A percentile compares a stretch with the other conserved stretches of the same genome.
phyloP scores from a whole-genome alignment of 805 yeast genomes.

The Starmerella bombi region DNA sequence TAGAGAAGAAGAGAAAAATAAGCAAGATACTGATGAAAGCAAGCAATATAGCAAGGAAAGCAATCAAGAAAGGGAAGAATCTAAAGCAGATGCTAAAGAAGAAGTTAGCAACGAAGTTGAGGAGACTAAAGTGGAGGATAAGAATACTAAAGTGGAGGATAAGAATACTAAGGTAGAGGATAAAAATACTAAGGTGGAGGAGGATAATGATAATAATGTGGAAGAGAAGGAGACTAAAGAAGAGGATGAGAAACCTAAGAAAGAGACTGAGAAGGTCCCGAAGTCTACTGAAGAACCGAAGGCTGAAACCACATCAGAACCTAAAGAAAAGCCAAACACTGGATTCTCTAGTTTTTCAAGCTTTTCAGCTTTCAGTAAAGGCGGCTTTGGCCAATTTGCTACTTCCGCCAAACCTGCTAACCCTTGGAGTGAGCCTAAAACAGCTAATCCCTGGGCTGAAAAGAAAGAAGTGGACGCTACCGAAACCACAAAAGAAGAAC shows the following conservation, averaged over 20 bases:
- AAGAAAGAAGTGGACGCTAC: slow-evolving; percentile 6
- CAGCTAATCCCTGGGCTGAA: slow-evolving; percentile 39
- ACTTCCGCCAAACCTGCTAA: not conserved
- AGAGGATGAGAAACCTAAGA: not conserved
- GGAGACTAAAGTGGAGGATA: slow-evolving; percentile 13
- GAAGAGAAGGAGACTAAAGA: slow-evolving; percentile 14
- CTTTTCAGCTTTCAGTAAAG: not conserved
- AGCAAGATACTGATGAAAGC: not conserved
- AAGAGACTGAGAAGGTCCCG: not conserved
- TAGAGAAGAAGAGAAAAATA: not conserved
- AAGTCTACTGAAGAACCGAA: not conserved
- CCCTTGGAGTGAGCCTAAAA: not conserved
- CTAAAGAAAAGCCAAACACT: not conserved
- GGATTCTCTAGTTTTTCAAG: not conserved
- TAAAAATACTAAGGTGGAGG: slow-evolving; percentile 12
- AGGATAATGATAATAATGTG: no score
- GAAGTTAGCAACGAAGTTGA: slow-evolving; percentile 7
- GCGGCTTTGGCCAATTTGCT: not conserved
- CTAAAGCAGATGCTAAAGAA: slow-evolving; percentile 14
- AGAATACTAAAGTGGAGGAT: not conserved
- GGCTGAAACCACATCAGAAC: not conserved
- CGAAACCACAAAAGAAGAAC: slow-evolving; percentile 7
- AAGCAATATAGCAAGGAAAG: slow-evolving; percentile 5
- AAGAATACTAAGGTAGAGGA: not conserved
- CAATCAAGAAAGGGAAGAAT: slow-evolving; percentile 6